Conservation (phyloP, 257 asterid genomes). For the Jasminum sambac region DNA sequence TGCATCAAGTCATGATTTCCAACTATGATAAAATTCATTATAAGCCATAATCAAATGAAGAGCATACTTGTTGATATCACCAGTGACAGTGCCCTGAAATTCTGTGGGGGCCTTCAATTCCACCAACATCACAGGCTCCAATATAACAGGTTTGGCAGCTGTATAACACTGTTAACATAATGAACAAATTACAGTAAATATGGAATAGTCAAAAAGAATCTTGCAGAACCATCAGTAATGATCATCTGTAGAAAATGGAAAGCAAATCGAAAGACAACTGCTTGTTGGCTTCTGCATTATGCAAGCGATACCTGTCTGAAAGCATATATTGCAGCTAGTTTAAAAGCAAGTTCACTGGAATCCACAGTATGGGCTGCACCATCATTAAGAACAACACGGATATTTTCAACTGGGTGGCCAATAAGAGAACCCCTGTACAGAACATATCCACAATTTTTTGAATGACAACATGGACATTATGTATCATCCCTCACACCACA, state of each 20-base stretch:
- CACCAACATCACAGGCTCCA: slow-evolving; percentile 97
- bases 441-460: slow-evolving; percentile 19
- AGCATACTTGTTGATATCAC: slow-evolving; percentile 91
- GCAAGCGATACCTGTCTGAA: slow-evolving; percentile 79
- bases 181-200: slow-evolving; percentile 13
- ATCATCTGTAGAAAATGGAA: background rate
- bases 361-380: slow-evolving; percentile 97
- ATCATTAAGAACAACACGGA: slow-evolving; percentile 81
- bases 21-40: slow-evolving; percentile 5
- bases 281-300: slow-evolving; percentile 5
- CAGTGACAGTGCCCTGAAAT: slow-evolving; percentile 91
- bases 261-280: slow-evolving; percentile 4
- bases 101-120: slow-evolving; percentile 86
- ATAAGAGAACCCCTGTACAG: slow-evolving; percentile 89
- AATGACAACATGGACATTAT: background rate
- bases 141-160: slow-evolving; percentile 78
- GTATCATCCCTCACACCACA: background rate
- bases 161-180: slow-evolving; percentile 56
- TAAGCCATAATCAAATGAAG: background rate
- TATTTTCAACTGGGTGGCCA: slow-evolving; percentile 96
- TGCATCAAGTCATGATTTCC: slow-evolving; percentile 13
- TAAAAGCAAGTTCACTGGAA: slow-evolving; percentile 99
- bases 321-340: slow-evolving; percentile 93
- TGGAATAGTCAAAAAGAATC: slow-evolving; percentile 10
- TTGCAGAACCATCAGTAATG: background rate